Evolutionary conservation across 2,329 filamentous ascomycete species (phyloP), one percentile per base, ranked within the genome.

Genomic region (Beauveria varroae): DNA sequence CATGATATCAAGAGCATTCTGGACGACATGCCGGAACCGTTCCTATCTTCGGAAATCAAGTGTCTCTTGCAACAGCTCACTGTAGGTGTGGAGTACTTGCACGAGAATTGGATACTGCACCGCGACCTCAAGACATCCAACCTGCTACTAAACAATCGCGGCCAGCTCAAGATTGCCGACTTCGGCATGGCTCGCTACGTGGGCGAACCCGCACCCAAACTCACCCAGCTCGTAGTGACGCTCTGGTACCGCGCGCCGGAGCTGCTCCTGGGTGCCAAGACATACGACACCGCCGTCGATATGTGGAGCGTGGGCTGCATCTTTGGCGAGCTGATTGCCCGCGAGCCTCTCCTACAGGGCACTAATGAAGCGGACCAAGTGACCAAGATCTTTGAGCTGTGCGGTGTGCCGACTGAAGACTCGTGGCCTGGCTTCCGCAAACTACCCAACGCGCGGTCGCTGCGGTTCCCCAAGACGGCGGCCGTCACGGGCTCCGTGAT

Each of bases 271-370:
- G 95, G 95, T 6, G 80, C 90, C 0, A 83, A 84, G 41, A 82
- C 81, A 18, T 99, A 99, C 76, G 87, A 83, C 63, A 77, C 81
- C 1, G 84, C 89, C 63, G 81, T 98, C 67, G 95, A 98, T 75
- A 89, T 98, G 82, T 99, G 95, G 95, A 96, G 90, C 74, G 79
- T 98, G 3, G 95, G 95, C 14, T 98, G 95, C 76, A 92, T 99
- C 70, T 96, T 99, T 71, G 93, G 88, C 64, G 95, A 99, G 77
- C 82, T 99, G 3, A 80, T 98, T 22, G 87, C 86, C 41, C 89
- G 91, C 64, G 87, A 93, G 64, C 91, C 93, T 0, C 73, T 98
- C 2, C 79, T 99, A 1, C 91, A 91, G 68, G 93, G 93, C 55
- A 89, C 87, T 70, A 97, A 96, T 75, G 95, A 99, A 76, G 92